Percentiles rank a stretch among this genome's conserved stretches.
Conservation (phyloP, 2,329 filamentous ascomycete genomes). For the Hirsutella thompsonii region DNA sequence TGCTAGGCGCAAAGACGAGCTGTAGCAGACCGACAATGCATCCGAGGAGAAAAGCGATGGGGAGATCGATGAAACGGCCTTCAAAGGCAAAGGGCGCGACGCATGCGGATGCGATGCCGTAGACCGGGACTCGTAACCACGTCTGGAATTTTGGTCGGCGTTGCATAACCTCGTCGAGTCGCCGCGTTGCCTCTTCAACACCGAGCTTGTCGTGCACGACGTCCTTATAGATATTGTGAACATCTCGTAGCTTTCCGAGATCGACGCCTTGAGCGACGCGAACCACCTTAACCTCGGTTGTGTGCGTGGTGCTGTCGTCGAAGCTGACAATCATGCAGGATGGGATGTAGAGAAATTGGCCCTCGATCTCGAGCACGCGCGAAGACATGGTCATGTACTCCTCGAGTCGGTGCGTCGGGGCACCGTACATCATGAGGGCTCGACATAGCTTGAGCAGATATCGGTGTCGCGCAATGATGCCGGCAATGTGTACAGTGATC, state of each 20-base stretch:
- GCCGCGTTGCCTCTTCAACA: conserved; percentile 54
- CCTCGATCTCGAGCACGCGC: conserved; percentile 77
- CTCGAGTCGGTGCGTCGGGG: conserved; percentile 81
- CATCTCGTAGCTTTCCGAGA: conserved; percentile 59
- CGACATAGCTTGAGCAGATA: conserved; percentile 78
- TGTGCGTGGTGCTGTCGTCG: conserved; percentile 60
- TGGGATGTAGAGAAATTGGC: conserved; percentile 80
- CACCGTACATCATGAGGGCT: conserved; percentile 80
- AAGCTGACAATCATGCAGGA: conserved; percentile 94
- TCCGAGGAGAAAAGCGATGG: conserved; percentile 64
- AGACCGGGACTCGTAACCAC: conserved; percentile 50
- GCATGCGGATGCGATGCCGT: conserved; percentile 61
- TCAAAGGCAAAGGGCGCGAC: conserved; percentile 74
- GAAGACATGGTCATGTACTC: conserved; percentile 88
- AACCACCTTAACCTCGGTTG: conserved; percentile 68
- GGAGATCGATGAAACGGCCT: conserved; percentile 64
- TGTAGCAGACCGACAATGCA: conserved; percentile 63
- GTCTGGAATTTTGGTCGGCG: conserved; percentile 32
- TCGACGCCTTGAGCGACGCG: conserved; percentile 57
- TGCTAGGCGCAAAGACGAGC: conserved; percentile 59
- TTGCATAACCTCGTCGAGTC: conserved; percentile 42
- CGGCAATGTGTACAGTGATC: conserved; percentile 47
- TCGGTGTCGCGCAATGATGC: conserved; percentile 64
- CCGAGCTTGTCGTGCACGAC: conserved; percentile 68
- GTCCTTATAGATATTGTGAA: conserved; percentile 68